These are phyloP conservation scores for Arabidopsis hybrid DNA, from an alignment of 441 rosid species.

Conservation along the genomic window DNA sequence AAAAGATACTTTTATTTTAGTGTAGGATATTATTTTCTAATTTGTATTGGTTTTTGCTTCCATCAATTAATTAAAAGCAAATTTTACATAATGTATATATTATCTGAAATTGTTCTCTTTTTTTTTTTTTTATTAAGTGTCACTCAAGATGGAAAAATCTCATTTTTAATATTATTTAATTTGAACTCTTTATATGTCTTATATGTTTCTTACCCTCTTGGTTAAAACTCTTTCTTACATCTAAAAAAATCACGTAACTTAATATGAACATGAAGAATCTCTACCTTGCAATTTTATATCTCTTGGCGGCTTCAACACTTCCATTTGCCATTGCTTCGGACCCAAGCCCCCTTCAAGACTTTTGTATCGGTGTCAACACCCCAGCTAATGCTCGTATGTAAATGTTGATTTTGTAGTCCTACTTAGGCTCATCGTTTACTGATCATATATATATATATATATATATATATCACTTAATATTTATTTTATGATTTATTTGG, in stretches of 20 bases:
- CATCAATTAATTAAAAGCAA: not conserved
- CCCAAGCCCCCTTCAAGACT: too few relatives aligned
- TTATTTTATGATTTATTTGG: not conserved
- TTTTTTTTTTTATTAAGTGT: too few relatives aligned
- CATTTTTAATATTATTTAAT: too few relatives aligned
- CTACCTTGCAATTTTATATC: too few relatives aligned
- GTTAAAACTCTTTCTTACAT: not conserved
- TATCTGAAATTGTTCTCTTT: too few relatives aligned
- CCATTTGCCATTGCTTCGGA: too few relatives aligned
- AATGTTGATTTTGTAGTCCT: not conserved
- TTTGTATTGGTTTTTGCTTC: too few relatives aligned
- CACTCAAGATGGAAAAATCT: not conserved
- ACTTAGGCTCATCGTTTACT: not conserved
- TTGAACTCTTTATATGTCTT: too few relatives aligned
- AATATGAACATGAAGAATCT: not conserved
- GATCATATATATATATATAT: too few relatives aligned
- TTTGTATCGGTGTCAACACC: not conserved
- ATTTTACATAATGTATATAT: not conserved
- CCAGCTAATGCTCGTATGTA: constrained; percentile 39
- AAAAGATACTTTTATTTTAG: not conserved
- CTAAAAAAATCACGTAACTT: not conserved
- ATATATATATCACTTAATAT: not conserved
- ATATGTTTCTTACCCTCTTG: not conserved
- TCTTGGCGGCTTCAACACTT: too few relatives aligned
- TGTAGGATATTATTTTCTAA: not conserved